Base-by-base conservation (phyloP, 176 grass and related monocot genomes). In the Cenchrus fungigraminus region DNA sequence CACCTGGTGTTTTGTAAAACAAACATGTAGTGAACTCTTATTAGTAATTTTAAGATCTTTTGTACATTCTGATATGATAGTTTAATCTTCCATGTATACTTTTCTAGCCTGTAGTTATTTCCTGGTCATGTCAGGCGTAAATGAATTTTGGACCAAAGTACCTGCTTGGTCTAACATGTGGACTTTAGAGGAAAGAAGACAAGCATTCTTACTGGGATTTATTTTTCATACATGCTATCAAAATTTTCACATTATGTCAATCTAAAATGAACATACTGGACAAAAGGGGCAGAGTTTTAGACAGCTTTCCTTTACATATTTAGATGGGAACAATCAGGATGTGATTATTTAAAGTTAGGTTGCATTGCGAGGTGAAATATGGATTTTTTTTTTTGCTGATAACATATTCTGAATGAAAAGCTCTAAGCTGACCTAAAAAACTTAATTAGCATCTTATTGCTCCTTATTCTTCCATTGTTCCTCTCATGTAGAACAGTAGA, bases 321-420 rank as follows among this genome's bases (percentile, higher is more conserved):
- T 10, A 77, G n/a, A 62, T 72, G 29, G 13, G 51, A 15, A 10
- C 16, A 37, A 25, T 1, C 3, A 1, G 1, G 2, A 52, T 46
- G 37, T 59, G 16, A 46, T 58, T 8, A 32, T 45, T 50, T 60
- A 32, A 50, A 67, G 8, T 50, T 74, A 19, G 28, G 4, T 16
- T 29, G 0, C 67, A 66, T 84, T 77, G 16, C 71, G 13, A 66
- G 68, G 59, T 65, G 3, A 2, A 15, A 32, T 47, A 8, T 57
- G 50, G 50, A 51, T 56, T 66, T 65, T 28, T 59, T 22, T 71
- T n/a, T 58, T 28, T 34, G 0, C 17, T 25, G 13, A n/a, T n/a
- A 1, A 71, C 34, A 51, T 28, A 51, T 66, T 58, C 12, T 89
- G 15, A 31, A 19, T 75, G 11, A 89, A 75, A 75, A 17, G 45